Evolutionary conservation across 768 basidiomycete genomes (phyloP), one percentile per base, ranked within the genome.

Genomic region (Saitozyma podzolica): DNA sequence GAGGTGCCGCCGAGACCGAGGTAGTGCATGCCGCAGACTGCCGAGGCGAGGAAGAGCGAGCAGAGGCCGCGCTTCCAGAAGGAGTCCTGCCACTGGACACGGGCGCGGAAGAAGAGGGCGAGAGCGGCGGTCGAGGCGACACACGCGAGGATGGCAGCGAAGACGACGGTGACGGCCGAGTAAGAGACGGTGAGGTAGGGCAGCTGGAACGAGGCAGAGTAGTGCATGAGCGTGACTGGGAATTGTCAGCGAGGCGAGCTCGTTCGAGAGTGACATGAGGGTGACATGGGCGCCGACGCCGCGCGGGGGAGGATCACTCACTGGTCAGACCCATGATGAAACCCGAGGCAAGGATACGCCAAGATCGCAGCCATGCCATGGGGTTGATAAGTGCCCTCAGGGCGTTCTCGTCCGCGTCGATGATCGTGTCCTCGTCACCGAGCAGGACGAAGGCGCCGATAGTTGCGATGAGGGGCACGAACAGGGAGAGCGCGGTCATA

Each of bases 11-110:
- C 78, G 13, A 80, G 69, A 56, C 70, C 80, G 58, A 79, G 72
- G 59, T 80, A 80, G 69, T 80, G 80, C 80, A 80, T 80, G 9
- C 75, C 72, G 58, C 37, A 47, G n/a, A 11, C n/a, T 2, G n/a
- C 13, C n/a, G 45, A 47, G 45, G 13, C 11, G 45, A 47, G 45
- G 45, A 47, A 47, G 45, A 11, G 13, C n/a, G 45, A 37, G 9
- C 6, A 17, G 9, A 75, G 53, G 37, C 57, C 56, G 13, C 78
- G 69, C 64, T 78, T 79, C 66, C 70, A 69, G 65, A 74, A 78
- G 1, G 73, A 74, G 49, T 79, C 78, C 48, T 76, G 66, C 79
- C 80, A 80, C 59, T 79, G 78, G 2, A 71, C 56, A 45, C 80
- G 60, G 37, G 75, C 66, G 51, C 69, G 65, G 78, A 80, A 80